phyloP scores from a whole-genome alignment of 768 basidiomycete genomes.

The Trametes elegans region DNA sequence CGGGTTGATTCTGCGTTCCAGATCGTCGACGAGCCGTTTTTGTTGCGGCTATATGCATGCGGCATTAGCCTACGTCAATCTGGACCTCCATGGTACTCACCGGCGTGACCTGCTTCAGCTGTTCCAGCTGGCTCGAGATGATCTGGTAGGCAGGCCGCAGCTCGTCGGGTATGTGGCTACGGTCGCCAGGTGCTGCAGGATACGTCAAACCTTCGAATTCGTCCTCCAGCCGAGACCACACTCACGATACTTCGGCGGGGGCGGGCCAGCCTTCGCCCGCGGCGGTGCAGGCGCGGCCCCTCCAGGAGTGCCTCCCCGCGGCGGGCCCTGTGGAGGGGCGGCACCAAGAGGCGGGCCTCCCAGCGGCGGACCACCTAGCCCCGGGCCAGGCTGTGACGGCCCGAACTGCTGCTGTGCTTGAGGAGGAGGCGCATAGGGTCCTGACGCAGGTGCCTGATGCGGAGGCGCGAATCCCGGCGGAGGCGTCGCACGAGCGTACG shows the following conservation, averaged over 20 bases:
- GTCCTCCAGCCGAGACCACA: background rate
- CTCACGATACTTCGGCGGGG: slow-evolving; percentile 60
- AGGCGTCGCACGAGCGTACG: slow-evolving; percentile 39
- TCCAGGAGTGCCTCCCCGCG: slow-evolving; percentile 23
- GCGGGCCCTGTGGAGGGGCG: slow-evolving; percentile 29
- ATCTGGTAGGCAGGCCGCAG: slow-evolving; percentile 64
- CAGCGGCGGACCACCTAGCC: slow-evolving; percentile 8
- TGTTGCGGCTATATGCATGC: slow-evolving; percentile 74
- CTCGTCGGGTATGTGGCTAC: slow-evolving; percentile 83
- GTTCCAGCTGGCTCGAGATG: slow-evolving; percentile 59
- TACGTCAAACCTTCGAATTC: slow-evolving; percentile 9
- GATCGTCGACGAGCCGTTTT: slow-evolving; percentile 81
- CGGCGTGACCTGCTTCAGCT: slow-evolving; percentile 71
- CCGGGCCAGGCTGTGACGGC: slow-evolving; percentile 4
- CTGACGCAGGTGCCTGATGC: slow-evolving; percentile 29
- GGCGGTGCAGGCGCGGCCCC: slow-evolving; percentile 31
- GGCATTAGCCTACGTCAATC: too few relatives aligned
- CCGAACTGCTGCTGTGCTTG: slow-evolving; percentile 15
- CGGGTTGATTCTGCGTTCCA: slow-evolving; percentile 81
- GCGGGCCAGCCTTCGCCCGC: slow-evolving; percentile 38
- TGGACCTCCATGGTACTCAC: too few relatives aligned
- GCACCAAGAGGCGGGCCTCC: slow-evolving; percentile 24
- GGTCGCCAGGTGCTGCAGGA: slow-evolving; percentile 77
- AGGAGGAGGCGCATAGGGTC: slow-evolving; percentile 25
- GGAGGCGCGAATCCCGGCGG: slow-evolving; percentile 39